Evolutionary conservation across 805 yeast genomes (phyloP).

Genomic region (Saccharomycopsis selenospora): DNA sequence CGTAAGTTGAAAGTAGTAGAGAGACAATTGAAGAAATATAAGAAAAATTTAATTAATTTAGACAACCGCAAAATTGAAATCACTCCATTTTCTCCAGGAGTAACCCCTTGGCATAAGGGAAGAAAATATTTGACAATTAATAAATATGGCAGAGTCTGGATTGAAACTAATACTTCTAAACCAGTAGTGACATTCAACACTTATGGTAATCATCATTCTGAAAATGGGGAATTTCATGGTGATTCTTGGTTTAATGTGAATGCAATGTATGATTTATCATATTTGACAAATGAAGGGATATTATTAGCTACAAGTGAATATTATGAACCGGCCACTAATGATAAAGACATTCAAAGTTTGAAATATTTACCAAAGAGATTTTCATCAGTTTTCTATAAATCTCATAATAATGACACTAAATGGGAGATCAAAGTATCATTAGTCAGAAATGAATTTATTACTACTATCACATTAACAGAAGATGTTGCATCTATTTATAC

Average conservation of each 20-base stretch:
- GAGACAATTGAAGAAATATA: conserved; percentile 5
- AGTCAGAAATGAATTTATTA: conserved; percentile 11
- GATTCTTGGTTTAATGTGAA: conserved; percentile 15
- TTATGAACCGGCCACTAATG: conserved; percentile 7
- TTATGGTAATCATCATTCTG: conserved; percentile 9
- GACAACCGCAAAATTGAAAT: conserved; percentile 7
- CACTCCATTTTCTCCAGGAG: conserved; percentile 16
- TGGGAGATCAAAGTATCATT: conserved; percentile 9
- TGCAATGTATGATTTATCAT: conserved; percentile 17
- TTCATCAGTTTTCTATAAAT: conserved; percentile 6
- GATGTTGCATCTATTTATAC: conserved; percentile 7
- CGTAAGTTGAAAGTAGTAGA: conserved; percentile 3
- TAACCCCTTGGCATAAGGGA: conserved; percentile 18
- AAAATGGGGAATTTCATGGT: background rate
- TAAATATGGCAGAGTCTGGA: conserved; percentile 18
- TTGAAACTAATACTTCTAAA: conserved; percentile 19
- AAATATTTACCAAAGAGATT: conserved; percentile 10
- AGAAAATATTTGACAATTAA: conserved; percentile 19
- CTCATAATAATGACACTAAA: conserved; percentile 5
- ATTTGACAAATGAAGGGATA: conserved; percentile 11
- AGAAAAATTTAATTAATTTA: background rate
- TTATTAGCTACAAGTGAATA: conserved; percentile 16
- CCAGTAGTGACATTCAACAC: conserved; percentile 18
- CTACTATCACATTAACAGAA: background rate
- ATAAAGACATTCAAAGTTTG: background rate